These are phyloP conservation scores for Populus hybrid DNA, from an alignment of 441 rosid species.

Conservation along the genomic window DNA sequence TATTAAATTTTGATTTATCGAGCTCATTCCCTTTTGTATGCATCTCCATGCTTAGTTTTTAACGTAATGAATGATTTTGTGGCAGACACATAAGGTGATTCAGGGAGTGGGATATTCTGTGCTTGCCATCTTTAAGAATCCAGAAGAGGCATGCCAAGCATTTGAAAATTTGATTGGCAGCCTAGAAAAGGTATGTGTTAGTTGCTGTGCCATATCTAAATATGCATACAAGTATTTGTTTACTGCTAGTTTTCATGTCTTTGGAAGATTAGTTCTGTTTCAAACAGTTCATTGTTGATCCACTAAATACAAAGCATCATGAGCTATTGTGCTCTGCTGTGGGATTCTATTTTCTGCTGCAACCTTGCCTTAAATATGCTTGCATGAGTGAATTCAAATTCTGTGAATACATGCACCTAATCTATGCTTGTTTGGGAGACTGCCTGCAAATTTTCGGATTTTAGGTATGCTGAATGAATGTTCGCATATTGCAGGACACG, in stretches of 20 bases:
- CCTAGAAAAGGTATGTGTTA: conserved; percentile 49
- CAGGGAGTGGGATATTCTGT: conserved; percentile 50
- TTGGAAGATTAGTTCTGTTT: background rate
- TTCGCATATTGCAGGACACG: conserved; percentile 46
- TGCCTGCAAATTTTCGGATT: background rate
- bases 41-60: background rate
- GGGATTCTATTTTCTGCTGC: background rate
- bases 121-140: conserved; percentile 41
- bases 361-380: background rate
- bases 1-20: background rate
- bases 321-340: background rate
- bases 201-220: background rate
- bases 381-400: background rate
- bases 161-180: conserved; percentile 52
- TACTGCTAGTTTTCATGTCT: background rate
- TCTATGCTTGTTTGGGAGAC: background rate
- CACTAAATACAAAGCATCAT: background rate
- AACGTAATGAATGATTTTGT: conserved; percentile 19
- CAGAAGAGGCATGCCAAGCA: conserved; percentile 58
- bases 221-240: too few species aligned
- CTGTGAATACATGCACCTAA: background rate
- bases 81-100: conserved; percentile 51
- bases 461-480: background rate
- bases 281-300: background rate
- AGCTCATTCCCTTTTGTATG: background rate